These are phyloP conservation scores for Candida pseudoviswanathii DNA, from an alignment of 1,139 yeast genomes.

Conservation along the genomic window DNA sequence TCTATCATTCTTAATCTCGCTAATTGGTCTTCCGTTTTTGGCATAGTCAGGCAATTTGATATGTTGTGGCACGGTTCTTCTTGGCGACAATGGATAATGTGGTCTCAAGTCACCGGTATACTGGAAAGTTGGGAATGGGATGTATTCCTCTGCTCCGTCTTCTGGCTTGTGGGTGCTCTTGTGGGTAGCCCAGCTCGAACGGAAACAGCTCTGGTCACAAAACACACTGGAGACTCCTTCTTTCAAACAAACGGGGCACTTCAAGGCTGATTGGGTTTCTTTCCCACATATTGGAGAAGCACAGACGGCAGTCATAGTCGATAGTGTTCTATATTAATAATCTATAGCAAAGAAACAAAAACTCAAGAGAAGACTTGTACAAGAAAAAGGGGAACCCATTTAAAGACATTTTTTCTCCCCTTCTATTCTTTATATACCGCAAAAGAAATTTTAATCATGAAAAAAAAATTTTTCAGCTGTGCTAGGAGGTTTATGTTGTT, in stretches of 20 bases:
- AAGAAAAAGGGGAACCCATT: not conserved
- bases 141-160: slow-evolving; percentile 54
- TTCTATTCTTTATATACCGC: not conserved
- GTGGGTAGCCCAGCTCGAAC: slow-evolving; percentile 67
- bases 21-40: slow-evolving; percentile 70
- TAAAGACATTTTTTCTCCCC: not conserved
- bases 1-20: slow-evolving; percentile 77
- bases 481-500: not conserved
- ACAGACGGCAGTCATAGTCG: slow-evolving; percentile 39
- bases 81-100: slow-evolving; percentile 75
- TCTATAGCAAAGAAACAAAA: not conserved
- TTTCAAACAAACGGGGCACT: slow-evolving; percentile 92
- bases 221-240: slow-evolving; percentile 62
- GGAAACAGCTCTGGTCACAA: slow-evolving; percentile 86
- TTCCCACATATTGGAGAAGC: slow-evolving; percentile 85
- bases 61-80: slow-evolving; percentile 68
- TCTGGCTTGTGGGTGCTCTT: slow-evolving; percentile 52
- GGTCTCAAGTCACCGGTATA: slow-evolving; percentile 81
- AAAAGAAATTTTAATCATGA: not conserved
- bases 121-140: slow-evolving; percentile 82
- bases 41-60: slow-evolving; percentile 88
- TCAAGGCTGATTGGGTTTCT: slow-evolving; percentile 68
- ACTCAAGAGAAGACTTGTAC: not conserved
- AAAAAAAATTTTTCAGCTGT: not conserved
- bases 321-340: not conserved